These are phyloP conservation scores for Candida cerambycidarum DNA, from an alignment of 805 yeast genomes.

Conservation along the genomic window DNA sequence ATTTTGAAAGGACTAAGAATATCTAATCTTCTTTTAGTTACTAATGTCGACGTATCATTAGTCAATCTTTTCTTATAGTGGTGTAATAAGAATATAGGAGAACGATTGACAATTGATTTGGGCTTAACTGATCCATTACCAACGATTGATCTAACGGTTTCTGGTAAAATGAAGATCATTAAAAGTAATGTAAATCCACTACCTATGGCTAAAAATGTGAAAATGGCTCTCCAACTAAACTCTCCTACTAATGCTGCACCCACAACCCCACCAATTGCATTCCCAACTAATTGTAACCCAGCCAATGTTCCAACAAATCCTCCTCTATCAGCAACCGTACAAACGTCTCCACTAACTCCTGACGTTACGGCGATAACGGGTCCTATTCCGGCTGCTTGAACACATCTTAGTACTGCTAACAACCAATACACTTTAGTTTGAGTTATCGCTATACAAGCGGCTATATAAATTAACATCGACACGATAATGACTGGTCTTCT, in stretches of 20 bases:
- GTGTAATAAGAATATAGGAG: constrained; percentile 44
- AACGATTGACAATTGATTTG: constrained; percentile 32
- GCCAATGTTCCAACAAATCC: constrained; percentile 62
- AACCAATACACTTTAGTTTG: constrained; percentile 55
- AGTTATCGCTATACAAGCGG: constrained; percentile 68
- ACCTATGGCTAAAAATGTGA: constrained; percentile 71
- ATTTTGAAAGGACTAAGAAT: constrained; percentile 43
- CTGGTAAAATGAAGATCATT: constrained; percentile 52
- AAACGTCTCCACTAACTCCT: constrained; percentile 74
- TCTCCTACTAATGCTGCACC: constrained; percentile 43
- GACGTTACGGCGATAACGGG: constrained; percentile 70
- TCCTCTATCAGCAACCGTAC: constrained; percentile 67
- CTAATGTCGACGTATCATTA: constrained; percentile 25
- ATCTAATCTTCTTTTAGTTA: constrained; percentile 18
- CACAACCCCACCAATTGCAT: constrained; percentile 77
- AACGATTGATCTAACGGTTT: constrained; percentile 68
- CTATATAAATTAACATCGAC: constrained; percentile 56
- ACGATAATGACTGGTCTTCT: constrained; percentile 64
- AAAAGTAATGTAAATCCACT: constrained; percentile 44
- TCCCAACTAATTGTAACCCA: constrained; percentile 69
- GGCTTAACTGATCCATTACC: constrained; percentile 76
- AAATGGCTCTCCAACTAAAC: constrained; percentile 68
- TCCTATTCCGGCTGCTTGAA: constrained; percentile 78
- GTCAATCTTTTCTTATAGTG: constrained; percentile 27
- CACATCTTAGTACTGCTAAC: constrained; percentile 63